phyloP scores from a whole-genome alignment of 352 stramenopile genomes.

The Phytophthora megakarya region DNA sequence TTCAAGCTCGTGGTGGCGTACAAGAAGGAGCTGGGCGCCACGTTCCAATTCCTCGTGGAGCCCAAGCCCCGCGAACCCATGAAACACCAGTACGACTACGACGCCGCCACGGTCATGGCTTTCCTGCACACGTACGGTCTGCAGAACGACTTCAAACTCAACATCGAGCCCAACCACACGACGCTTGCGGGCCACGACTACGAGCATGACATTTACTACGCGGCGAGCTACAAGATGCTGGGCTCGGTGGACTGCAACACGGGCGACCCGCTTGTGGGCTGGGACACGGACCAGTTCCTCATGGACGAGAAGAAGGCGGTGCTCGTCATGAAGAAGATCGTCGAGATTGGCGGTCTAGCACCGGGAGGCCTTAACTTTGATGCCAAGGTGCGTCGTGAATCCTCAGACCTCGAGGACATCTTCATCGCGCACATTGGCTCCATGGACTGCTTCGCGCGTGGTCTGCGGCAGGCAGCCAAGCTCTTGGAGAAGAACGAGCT shows the following conservation, averaged over 20 bases:
- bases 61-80: slow-evolving; percentile 87
- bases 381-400: slow-evolving; percentile 83
- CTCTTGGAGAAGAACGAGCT: too few species aligned
- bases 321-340: slow-evolving; percentile 74
- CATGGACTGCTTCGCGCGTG: slow-evolving; percentile 86
- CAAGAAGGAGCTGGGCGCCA: slow-evolving; percentile 76
- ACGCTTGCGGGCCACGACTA: slow-evolving; percentile 85
- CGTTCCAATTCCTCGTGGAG: slow-evolving; percentile 81
- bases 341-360: slow-evolving; percentile 74
- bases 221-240: slow-evolving; percentile 73
- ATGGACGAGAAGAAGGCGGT: slow-evolving; percentile 80
- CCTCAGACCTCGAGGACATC: slow-evolving; percentile 74
- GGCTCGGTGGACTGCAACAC: slow-evolving; percentile 90
- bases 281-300: slow-evolving; percentile 88
- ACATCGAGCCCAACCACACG: slow-evolving; percentile 91
- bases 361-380: slow-evolving; percentile 89
- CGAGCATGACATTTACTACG: slow-evolving; percentile 85
- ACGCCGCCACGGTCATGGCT: slow-evolving; percentile 82
- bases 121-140: slow-evolving; percentile 83
- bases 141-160: slow-evolving; percentile 86
- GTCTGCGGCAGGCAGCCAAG: slow-evolving; percentile 28
- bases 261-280: slow-evolving; percentile 51
- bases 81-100: slow-evolving; percentile 92
- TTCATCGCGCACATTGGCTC: slow-evolving; percentile 87
- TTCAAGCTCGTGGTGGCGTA: slow-evolving; percentile 84